These are phyloP conservation scores for Fragilariopsis cylindrus DNA, from an alignment of 108 stramenopile species.

Conservation along the genomic window DNA sequence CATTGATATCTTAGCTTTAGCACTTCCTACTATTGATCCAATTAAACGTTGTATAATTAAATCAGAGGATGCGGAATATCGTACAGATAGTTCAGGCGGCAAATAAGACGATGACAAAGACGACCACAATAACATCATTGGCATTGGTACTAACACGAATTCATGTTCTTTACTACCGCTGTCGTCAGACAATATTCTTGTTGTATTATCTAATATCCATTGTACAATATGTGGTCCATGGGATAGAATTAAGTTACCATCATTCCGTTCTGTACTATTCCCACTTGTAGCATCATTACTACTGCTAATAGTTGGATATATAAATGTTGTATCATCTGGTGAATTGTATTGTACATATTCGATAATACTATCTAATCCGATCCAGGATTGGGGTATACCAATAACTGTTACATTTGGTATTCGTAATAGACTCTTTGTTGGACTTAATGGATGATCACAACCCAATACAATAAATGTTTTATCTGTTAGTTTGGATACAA, in stretches of 20 bases:
- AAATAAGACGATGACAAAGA: not conserved
- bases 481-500: conserved; percentile 20
- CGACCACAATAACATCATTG: not conserved
- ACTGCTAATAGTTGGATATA: conserved; percentile 11
- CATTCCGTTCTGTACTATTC: not conserved
- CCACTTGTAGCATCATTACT: not conserved
- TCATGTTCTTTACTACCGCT: conserved; percentile 11
- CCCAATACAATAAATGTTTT: conserved; percentile 59
- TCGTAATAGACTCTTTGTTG: conserved; percentile 36
- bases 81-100: conserved; percentile 1
- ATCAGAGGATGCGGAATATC: conserved; percentile 27
- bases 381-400: conserved; percentile 33
- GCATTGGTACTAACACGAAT: conserved; percentile 47
- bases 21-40: not conserved
- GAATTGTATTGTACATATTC: conserved; percentile 28
- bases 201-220: conserved; percentile 42
- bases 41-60: conserved; percentile 32
- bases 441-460: conserved; percentile 52
- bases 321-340: conserved; percentile 33
- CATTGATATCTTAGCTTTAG: conserved; percentile 1
- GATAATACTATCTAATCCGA: conserved; percentile 28
- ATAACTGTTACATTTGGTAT: conserved; percentile 45
- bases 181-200: not conserved
- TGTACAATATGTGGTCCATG: conserved; percentile 49
- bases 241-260: conserved; percentile 38